Evolutionary conservation across 805 yeast genomes (phyloP).

Genomic region (Saccharomycopsis lassenensis): DNA sequence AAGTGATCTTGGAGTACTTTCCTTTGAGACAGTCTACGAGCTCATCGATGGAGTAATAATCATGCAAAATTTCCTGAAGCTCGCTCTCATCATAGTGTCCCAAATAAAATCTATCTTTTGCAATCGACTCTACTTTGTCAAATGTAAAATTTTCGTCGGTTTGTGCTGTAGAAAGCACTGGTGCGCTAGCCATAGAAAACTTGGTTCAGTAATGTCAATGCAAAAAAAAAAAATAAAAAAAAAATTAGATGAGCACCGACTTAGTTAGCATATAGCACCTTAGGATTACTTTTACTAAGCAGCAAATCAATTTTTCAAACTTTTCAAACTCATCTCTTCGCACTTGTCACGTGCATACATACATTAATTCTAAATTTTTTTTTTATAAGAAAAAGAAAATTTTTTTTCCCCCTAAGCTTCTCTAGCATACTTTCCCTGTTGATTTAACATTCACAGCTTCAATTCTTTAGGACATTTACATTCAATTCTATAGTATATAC

Average conservation of each 20-base stretch:
- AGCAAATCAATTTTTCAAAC: no score
- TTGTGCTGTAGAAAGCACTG: conserved; percentile 43
- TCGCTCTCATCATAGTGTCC: conserved; percentile 3
- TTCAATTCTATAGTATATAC: no score
- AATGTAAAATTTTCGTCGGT: conserved; percentile 34
- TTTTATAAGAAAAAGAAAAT: no score
- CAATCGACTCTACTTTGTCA: conserved; percentile 21
- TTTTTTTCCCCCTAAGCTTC: no score
- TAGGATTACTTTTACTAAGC: no score
- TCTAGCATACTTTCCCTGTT: no score
- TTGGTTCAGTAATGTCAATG: neutral
- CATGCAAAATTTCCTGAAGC: conserved; percentile 23
- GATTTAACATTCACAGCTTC: no score
- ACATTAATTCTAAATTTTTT: no score
- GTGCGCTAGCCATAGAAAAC: conserved; percentile 22
- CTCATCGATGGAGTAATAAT: conserved; percentile 46
- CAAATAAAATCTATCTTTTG: conserved; percentile 11
- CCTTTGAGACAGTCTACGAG: conserved; percentile 31
- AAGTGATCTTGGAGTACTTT: conserved; percentile 46
- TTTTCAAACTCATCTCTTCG: no score
- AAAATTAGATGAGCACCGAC: neutral
- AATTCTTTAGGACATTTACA: no score
- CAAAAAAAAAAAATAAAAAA: conserved; percentile 1
- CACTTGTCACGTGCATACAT: no score
- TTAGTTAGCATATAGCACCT: no score